phyloP scores from a whole-genome alignment of 2,329 filamentous ascomycete genomes.

The Fusarium euwallaceae region DNA sequence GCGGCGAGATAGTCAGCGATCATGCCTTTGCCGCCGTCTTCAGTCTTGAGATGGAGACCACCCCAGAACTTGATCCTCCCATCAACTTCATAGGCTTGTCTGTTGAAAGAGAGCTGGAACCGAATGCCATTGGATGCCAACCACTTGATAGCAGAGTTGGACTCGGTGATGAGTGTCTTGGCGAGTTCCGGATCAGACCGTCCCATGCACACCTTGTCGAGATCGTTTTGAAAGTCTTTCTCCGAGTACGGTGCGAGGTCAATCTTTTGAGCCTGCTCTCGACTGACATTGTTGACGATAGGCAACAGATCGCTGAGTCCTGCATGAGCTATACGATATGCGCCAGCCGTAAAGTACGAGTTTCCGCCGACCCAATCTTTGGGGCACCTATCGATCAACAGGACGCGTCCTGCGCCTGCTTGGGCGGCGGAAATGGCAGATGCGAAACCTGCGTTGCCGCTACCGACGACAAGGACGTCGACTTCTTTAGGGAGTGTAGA shows the following conservation, averaged over 20 bases:
- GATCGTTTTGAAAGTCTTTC: slow-evolving; percentile 67
- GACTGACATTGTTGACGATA: slow-evolving; percentile 70
- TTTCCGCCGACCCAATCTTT: slow-evolving; percentile 73
- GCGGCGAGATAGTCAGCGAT: slow-evolving; percentile 62
- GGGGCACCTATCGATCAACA: slow-evolving; percentile 72
- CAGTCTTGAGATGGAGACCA: background rate
- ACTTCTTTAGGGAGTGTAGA: slow-evolving; percentile 11
- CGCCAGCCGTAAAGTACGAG: slow-evolving; percentile 74
- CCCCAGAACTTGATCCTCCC: slow-evolving; percentile 52
- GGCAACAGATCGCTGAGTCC: slow-evolving; percentile 71
- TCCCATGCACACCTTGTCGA: slow-evolving; percentile 68
- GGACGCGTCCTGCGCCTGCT: slow-evolving; percentile 57
- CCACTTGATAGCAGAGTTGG: slow-evolving; percentile 66
- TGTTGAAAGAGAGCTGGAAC: slow-evolving; percentile 73
- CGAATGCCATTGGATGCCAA: slow-evolving; percentile 65
- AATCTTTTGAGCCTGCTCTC: slow-evolving; percentile 61
- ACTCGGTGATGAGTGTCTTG: slow-evolving; percentile 64
- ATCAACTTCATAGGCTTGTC: slow-evolving; percentile 75
- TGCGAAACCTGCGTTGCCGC: slow-evolving; percentile 74
- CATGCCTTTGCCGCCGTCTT: slow-evolving; percentile 65
- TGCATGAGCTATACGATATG: slow-evolving; percentile 68
- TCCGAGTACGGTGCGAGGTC: slow-evolving; percentile 70
- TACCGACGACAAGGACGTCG: slow-evolving; percentile 68
- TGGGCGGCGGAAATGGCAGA: slow-evolving; percentile 70
- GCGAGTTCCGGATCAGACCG: slow-evolving; percentile 65